A percentile compares a stretch with the other conserved stretches of the same genome.
Conservation (phyloP, 176 grass and related monocot genomes). For the Elaeis guineensis region DNA sequence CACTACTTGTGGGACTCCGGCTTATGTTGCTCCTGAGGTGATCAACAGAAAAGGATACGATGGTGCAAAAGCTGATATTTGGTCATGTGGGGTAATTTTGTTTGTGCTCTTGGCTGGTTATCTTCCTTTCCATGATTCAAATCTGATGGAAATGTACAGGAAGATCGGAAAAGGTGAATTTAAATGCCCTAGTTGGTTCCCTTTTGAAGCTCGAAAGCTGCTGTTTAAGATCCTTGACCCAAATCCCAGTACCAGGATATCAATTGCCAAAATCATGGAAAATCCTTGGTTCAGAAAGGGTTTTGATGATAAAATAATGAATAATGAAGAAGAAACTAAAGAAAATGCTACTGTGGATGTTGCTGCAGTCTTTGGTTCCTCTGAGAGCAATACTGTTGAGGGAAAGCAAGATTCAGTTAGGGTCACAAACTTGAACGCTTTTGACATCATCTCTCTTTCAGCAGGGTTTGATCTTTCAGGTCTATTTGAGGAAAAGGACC, state of each 20-base stretch:
- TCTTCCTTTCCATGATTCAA: slow-evolving; percentile 86
- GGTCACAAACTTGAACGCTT: slow-evolving; percentile 72
- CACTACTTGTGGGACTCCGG: slow-evolving; percentile 89
- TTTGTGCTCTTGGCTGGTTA: slow-evolving; percentile 85
- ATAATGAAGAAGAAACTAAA: slow-evolving; percentile 13
- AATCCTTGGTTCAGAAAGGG: slow-evolving; percentile 60
- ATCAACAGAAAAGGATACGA: slow-evolving; percentile 80
- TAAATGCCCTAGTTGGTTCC: slow-evolving; percentile 69
- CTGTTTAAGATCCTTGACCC: slow-evolving; percentile 66
- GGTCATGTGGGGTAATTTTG: slow-evolving; percentile 87
- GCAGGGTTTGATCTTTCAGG: slow-evolving; percentile 69
- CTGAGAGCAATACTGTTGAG: slow-evolving; percentile 22
- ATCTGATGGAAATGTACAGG: slow-evolving; percentile 92
- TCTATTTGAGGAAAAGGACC: slow-evolving; percentile 57
- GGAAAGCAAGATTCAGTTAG: slow-evolving; percentile 45
- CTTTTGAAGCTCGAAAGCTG: slow-evolving; percentile 56
- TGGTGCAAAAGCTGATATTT: slow-evolving; percentile 76
- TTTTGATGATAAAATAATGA: slow-evolving; percentile 19
- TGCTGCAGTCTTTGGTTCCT: slow-evolving; percentile 14
- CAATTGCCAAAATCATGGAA: slow-evolving; percentile 68
- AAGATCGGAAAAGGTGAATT: slow-evolving; percentile 75
- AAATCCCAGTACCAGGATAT: slow-evolving; percentile 62
- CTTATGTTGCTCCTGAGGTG: slow-evolving; percentile 95
- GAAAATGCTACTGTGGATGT: slow-evolving; percentile 11
- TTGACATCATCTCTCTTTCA: slow-evolving; percentile 88